These are phyloP conservation scores for Penicillium sp. DNA, from an alignment of 2,329 filamentous ascomycete genomes.

Conservation along the genomic window DNA sequence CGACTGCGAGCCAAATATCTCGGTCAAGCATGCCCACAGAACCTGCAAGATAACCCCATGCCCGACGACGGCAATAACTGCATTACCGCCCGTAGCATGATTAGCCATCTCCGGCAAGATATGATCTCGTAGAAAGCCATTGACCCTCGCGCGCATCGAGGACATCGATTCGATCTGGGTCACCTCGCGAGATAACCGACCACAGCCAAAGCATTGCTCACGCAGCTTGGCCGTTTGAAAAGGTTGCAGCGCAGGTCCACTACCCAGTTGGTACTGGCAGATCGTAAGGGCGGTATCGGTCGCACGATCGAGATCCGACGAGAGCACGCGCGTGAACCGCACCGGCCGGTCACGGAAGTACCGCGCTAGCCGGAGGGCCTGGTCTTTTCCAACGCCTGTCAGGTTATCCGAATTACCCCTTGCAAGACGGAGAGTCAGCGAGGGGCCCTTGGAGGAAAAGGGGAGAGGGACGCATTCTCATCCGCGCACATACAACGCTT, in stretches of 20 bases:
- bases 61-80: constrained; percentile 71
- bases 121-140: constrained; percentile 69
- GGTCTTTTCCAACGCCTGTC: constrained; percentile 79
- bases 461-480: neutral
- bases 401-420: constrained; percentile 71
- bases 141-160: constrained; percentile 68
- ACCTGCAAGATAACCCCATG: constrained; percentile 80
- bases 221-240: constrained; percentile 35
- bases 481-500: constrained; percentile 38
- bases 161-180: constrained; percentile 61
- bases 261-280: constrained; percentile 21
- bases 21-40: constrained; percentile 69
- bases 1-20: constrained; percentile 57
- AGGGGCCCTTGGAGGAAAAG: neutral
- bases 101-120: constrained; percentile 63
- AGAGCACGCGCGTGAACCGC: constrained; percentile 72
- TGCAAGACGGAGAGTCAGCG: neutral
- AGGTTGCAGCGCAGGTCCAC: constrained; percentile 11
- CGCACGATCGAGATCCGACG: constrained; percentile 78
- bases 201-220: constrained; percentile 46
- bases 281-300: constrained; percentile 51
- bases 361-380: constrained; percentile 72
- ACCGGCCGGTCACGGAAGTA: constrained; percentile 70
- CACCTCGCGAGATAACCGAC: neutral
- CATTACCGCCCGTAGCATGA: constrained; percentile 35